phyloP scores from a whole-genome alignment of 257 asterid species.

The Cruciata laevipes region DNA sequence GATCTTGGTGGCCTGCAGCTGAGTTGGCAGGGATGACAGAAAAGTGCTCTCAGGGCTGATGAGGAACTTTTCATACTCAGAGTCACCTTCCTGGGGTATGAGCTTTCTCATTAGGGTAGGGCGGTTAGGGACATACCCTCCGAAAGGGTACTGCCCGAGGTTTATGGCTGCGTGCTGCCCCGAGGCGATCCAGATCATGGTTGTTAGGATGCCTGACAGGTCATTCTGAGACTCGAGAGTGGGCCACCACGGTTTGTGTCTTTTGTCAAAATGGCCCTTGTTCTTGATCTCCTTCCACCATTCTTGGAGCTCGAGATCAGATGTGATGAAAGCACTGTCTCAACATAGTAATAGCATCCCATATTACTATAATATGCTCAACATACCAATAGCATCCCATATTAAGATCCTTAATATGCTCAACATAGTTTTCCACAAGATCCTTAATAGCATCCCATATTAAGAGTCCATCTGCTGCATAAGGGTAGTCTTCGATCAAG shows the following conservation, averaged over 20 bases:
- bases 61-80: slow-evolving; percentile 56
- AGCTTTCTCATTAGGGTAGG: slow-evolving; percentile 76
- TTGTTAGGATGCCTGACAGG: slow-evolving; percentile 54
- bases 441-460: slow-evolving; percentile 80
- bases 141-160: slow-evolving; percentile 90
- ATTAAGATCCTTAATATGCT: too few species aligned
- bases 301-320: slow-evolving; percentile 71
- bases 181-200: slow-evolving; percentile 83
- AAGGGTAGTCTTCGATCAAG: slow-evolving; percentile 56
- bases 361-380: too few species aligned
- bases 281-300: slow-evolving; percentile 92
- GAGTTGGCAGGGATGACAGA: slow-evolving; percentile 82
- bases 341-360: slow-evolving; percentile 66
- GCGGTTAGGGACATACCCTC: slow-evolving; percentile 83
- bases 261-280: slow-evolving; percentile 62
- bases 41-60: slow-evolving; percentile 57
- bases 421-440: slow-evolving; percentile 67
- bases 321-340: slow-evolving; percentile 46
- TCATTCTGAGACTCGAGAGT: slow-evolving; percentile 59
- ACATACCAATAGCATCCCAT: slow-evolving; percentile 64
- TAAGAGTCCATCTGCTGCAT: slow-evolving; percentile 89
- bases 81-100: slow-evolving; percentile 48
- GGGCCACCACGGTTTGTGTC: slow-evolving; percentile 90
- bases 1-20: slow-evolving; percentile 86
- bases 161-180: slow-evolving; percentile 96